These are phyloP conservation scores for Lotus japonicus DNA, from an alignment of 306 rosid species.

Conservation along the genomic window DNA sequence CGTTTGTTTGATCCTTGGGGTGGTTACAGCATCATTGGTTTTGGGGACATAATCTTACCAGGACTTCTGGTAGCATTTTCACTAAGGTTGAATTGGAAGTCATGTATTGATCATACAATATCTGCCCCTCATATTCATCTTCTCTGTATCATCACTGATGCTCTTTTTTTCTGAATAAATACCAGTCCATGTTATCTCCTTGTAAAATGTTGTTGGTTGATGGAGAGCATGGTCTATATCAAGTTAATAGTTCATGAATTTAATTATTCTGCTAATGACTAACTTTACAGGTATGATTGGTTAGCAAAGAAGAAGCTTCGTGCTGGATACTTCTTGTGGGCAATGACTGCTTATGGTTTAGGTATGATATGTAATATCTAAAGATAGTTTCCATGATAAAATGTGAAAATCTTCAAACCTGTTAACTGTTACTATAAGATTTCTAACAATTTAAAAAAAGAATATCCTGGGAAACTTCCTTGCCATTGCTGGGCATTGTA, in stretches of 20 bases:
- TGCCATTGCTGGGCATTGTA: not conserved
- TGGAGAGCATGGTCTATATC: not conserved
- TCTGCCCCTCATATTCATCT: not conserved
- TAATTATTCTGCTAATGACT: conserved; percentile 17
- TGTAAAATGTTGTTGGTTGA: conserved; percentile 3
- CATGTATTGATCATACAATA: conserved; percentile 6
- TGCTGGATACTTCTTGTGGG: conserved; percentile 89
- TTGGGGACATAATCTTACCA: conserved; percentile 95
- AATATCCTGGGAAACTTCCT: not conserved
- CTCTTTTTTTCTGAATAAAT: not conserved
- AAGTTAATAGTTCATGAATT: conserved; percentile 4
- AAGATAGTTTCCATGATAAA: not conserved
- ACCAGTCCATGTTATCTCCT: not conserved
- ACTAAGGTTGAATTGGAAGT: conserved; percentile 54
- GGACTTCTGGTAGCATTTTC: conserved; percentile 95
- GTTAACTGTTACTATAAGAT: not conserved
- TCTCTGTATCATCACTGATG: not conserved
- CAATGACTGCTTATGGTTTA: conserved; percentile 94
- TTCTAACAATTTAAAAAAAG: not conserved
- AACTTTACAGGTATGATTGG: conserved; percentile 80
- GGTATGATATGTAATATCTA: conserved; percentile 47
- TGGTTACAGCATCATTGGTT: conserved; percentile 95
- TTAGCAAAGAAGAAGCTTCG: conserved; percentile 76
- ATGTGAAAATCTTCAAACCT: conserved; percentile 7
- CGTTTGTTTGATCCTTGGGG: conserved; percentile 99